Base-by-base conservation (phyloP, 257 asterid genomes). In the Thymus quinquecostatus region DNA sequence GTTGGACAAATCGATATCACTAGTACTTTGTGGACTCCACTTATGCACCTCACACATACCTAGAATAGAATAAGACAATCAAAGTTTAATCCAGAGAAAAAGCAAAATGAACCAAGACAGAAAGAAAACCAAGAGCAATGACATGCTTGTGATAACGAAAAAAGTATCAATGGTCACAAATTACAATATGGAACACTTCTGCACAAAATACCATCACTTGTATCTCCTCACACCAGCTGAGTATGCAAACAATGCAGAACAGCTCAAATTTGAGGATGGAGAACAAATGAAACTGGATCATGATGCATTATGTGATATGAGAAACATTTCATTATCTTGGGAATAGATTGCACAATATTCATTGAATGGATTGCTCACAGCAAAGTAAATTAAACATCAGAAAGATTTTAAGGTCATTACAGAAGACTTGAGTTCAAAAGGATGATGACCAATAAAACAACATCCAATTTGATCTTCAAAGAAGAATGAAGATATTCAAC, bases 401-500 rank as follows among this genome's bases (percentile, higher is more conserved):
- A 68, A 78, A 50, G 70, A 30, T 32, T 66, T 64, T 33, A 62
- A 49, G 11, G 32, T 53, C 56, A 36, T 64, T 61, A 36, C 27
- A 75, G 40, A 41, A 59, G 57, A 59, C 72, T 64, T 47, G 48
- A 75, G 57, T 58, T 48, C 65, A 70, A 61, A 70, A 6, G 14
- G 69, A 48, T 71, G 55, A 29, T 50, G 21, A 38, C 64, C 9
- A 56, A 47, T 62, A 9, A 13, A 27, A 49, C 43, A 53, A 59
- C 58, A 41, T 21, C 61, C 12, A 36, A 34, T 66, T 54, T 47
- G 28, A 36, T 65, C 13, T 48, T 13, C 55, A 55, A 32, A 29
- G 21, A 55, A 60, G 41, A 62, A 33, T 40, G 41, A 55, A 48
- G 33, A 11, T 34, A 13, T 67, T 45, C 60, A 75, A 62, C 10